Conservation (phyloP, 2,329 filamentous ascomycete species). For the Penicillium sp. region DNA sequence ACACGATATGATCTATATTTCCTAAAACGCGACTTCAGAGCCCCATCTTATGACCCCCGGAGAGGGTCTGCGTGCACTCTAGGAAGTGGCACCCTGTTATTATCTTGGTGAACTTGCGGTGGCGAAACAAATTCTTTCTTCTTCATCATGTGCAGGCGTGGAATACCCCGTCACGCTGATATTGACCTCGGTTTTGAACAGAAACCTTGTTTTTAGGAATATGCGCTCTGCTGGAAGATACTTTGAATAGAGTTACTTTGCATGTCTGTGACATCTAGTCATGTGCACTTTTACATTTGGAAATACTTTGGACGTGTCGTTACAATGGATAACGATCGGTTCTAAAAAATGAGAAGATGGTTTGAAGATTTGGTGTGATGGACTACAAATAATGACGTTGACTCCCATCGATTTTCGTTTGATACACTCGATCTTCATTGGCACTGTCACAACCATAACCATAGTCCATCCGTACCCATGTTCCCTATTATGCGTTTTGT, state of each 20-base stretch:
- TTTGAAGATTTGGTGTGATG: neutral
- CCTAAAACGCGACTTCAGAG: neutral
- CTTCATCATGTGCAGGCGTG: neutral
- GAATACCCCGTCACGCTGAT: neutral
- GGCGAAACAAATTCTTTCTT: neutral
- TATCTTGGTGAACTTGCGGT: neutral
- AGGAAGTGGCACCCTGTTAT: neutral
- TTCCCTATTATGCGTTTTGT: constrained; percentile 8
- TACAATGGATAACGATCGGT: neutral
- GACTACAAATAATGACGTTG: constrained; percentile 16
- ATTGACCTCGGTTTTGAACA: neutral
- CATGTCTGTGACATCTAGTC: constrained; percentile 2
- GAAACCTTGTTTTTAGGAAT: neutral
- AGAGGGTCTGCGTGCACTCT: neutral
- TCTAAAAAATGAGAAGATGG: neutral
- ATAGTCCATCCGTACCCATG: neutral
- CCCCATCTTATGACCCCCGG: neutral
- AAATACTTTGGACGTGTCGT: neutral
- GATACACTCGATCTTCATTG: neutral
- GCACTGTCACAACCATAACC: neutral
- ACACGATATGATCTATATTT: neutral
- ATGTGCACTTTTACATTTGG: neutral
- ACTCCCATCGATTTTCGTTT: neutral
- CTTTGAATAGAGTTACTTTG: neutral
- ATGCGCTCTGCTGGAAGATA: neutral